Base-by-base conservation (phyloP, 495 filamentous ascomycete species). In the Penicillium paxilli region DNA sequence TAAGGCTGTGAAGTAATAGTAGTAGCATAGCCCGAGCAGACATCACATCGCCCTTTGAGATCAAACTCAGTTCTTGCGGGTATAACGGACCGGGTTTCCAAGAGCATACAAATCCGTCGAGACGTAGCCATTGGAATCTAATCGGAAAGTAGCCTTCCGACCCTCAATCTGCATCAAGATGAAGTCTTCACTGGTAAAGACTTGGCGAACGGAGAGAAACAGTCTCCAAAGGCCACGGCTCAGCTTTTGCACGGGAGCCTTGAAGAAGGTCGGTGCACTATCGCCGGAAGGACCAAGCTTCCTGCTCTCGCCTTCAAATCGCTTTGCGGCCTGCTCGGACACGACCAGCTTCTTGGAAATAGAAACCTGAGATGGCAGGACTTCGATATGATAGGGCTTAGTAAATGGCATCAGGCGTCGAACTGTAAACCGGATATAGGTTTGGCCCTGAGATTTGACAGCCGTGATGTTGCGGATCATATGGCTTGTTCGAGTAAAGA, bases 121-220 rank as follows among this genome's bases (percentile, higher is more conserved):
- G 1, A 77, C 49, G 26, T 56, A 71, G 3, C 75, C 75, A 41
- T 69, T 66, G 8, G 68, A 68, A 56, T 76, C 73, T 64, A 78
- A 58, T 24, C 72, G 62, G 57, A 73, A 71, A 7, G 57, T 56
- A 17, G 68, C 64, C 37, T 71, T 74, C 14, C 66, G 69, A 10
- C 75, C 76, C 19, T 74, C 62, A 40, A 79, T 56, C 45, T 75
- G 66, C 32, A 81, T 42, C 14, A 79, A 57, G 32, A 79, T 72
- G 33, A 80, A 75, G 35, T 74, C 74, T 26, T 80, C 77, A 17
- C 67, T 65, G 0, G 69, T 79, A 52, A 79, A 77, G 9, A 78
- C 46, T 30, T 74, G 73, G 7, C 70, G 72, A 23, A 80, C 51
- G 21, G 68, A 70, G 28, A 62, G 61, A 37, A 79, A 76, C 8